Percentiles rank a stretch among this genome's conserved stretches.
Conservation (phyloP, 345 rosid genomes). For the Mercurialis annua region DNA sequence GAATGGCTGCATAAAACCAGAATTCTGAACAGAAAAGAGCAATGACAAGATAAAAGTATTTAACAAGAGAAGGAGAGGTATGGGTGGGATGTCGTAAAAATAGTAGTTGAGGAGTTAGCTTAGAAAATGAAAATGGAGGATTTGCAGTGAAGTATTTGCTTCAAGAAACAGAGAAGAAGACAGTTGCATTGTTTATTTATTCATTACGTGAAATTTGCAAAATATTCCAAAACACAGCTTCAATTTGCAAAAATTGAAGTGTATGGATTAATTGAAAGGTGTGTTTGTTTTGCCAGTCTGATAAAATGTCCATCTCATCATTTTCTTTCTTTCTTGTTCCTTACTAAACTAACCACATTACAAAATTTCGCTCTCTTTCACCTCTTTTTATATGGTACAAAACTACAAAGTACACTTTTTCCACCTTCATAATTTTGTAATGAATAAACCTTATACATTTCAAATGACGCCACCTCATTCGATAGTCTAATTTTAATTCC, state of each 20-base stretch:
- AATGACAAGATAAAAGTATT: conserved; percentile 23
- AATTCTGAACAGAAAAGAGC: not conserved
- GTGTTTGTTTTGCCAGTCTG: conserved; percentile 48
- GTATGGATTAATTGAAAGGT: conserved; percentile 29
- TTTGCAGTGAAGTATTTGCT: conserved; percentile 49
- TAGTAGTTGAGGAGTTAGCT: conserved; percentile 73
- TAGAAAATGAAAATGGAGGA: conserved; percentile 33
- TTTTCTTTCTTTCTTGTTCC: not conserved
- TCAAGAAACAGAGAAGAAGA: conserved; percentile 61
- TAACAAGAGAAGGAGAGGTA: conserved; percentile 26
- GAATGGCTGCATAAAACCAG: not conserved
- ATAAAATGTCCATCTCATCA: conserved; percentile 43
- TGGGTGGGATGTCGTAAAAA: conserved; percentile 67
- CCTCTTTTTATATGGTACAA: too few relatives aligned
- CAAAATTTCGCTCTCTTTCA: not conserved
- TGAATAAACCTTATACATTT: too few relatives aligned
- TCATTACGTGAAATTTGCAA: conserved; percentile 10
- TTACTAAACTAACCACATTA: not conserved
- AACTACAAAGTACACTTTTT: too few relatives aligned
- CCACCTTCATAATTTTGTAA: too few relatives aligned
- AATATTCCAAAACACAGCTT: not conserved
- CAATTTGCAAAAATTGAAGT: not conserved
- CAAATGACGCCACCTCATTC: too few relatives aligned
- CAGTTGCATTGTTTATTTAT: not conserved
- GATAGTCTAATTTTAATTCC: too few relatives aligned